Conservation (phyloP, 2,329 filamentous ascomycete genomes). For the Coniosporium uncinatum region DNA sequence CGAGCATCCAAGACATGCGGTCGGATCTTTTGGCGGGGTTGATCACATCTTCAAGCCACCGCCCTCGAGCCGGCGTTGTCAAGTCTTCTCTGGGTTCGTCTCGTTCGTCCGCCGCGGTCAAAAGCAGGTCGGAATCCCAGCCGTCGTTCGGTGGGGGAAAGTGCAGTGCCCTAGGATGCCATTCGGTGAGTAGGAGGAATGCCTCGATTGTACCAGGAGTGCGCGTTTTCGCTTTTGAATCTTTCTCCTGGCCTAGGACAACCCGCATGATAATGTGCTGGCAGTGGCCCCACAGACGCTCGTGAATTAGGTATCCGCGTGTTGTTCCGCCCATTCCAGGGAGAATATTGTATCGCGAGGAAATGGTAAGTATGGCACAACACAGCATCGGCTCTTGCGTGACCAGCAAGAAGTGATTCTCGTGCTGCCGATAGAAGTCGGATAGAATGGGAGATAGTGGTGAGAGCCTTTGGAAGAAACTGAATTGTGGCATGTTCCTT, state of each 20-base stretch:
- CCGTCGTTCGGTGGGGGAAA: slow-evolving; percentile 79
- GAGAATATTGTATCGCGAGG: slow-evolving; percentile 80
- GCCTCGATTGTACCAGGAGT: slow-evolving; percentile 94
- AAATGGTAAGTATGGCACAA: slow-evolving; percentile 85
- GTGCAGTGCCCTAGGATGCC: slow-evolving; percentile 92
- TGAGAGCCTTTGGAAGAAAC: slow-evolving; percentile 90
- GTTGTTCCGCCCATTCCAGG: slow-evolving; percentile 65
- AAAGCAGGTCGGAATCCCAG: slow-evolving; percentile 53
- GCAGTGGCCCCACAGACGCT: slow-evolving; percentile 92
- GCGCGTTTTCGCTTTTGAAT: slow-evolving; percentile 65
- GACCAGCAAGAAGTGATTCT: slow-evolving; percentile 73
- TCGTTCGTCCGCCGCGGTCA: slow-evolving; percentile 39
- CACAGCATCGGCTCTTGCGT: slow-evolving; percentile 94
- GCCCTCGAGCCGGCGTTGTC: slow-evolving; percentile 55
- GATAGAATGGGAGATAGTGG: slow-evolving; percentile 92
- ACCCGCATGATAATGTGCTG: slow-evolving; percentile 94
- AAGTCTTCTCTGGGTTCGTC: neutral
- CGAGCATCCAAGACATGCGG: slow-evolving; percentile 96
- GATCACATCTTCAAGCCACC: slow-evolving; percentile 96
- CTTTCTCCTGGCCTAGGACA: slow-evolving; percentile 91
- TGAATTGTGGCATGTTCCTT: too few relatives aligned
- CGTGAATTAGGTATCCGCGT: slow-evolving; percentile 86
- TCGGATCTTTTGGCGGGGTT: slow-evolving; percentile 89
- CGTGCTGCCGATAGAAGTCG: slow-evolving; percentile 78
- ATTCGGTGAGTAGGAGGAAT: slow-evolving; percentile 90